Percentiles rank a stretch among this genome's conserved stretches.
Evolutionary conservation across 108 stramenopile species (phyloP).

Genomic region (Aurantiochytrium sp.): DNA sequence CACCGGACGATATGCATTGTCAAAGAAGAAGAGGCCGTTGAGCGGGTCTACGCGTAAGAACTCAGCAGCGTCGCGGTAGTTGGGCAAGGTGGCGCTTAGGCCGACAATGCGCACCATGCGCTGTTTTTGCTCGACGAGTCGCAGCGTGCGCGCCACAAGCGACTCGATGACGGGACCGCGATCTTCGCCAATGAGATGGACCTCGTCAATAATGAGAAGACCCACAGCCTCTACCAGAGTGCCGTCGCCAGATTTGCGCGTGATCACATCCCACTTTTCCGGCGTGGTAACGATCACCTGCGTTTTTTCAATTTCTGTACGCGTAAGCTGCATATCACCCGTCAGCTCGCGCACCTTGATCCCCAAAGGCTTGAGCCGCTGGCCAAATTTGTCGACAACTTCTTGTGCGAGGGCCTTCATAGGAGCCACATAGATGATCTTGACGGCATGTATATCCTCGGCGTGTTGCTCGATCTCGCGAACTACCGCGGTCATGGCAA

Average conservation of each 20-base stretch:
- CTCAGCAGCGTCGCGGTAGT: conserved; percentile 83
- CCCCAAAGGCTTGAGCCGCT: conserved; percentile 65
- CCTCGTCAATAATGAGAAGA: conserved; percentile 96
- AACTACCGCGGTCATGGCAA: conserved; percentile 51
- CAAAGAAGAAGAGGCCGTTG: conserved; percentile 80
- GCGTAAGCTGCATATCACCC: conserved; percentile 95
- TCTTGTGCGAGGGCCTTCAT: conserved; percentile 99
- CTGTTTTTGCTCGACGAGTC: conserved; percentile 86
- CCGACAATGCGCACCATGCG: conserved; percentile 82
- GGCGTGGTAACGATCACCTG: conserved; percentile 88
- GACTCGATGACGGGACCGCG: conserved; percentile 97
- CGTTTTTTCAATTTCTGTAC: conserved; percentile 76
- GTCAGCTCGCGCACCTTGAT: conserved; percentile 88
- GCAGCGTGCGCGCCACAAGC: conserved; percentile 86
- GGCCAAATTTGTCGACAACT: conserved; percentile 89
- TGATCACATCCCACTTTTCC: conserved; percentile 81
- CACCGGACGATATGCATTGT: conserved; percentile 91
- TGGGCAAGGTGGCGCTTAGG: conserved; percentile 94
- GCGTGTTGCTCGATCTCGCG: conserved; percentile 18
- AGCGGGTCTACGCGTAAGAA: conserved; percentile 57
- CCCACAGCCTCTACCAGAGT: conserved; percentile 80
- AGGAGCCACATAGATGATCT: conserved; percentile 94
- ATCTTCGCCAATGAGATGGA: conserved; percentile 89
- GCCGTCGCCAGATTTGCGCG: conserved; percentile 49
- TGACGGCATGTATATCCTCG: conserved; percentile 24